Evolutionary conservation across 2,329 filamentous ascomycete species (phyloP), one percentile per base, ranked within the genome.

Genomic region (Colletotrichum abscissum): DNA sequence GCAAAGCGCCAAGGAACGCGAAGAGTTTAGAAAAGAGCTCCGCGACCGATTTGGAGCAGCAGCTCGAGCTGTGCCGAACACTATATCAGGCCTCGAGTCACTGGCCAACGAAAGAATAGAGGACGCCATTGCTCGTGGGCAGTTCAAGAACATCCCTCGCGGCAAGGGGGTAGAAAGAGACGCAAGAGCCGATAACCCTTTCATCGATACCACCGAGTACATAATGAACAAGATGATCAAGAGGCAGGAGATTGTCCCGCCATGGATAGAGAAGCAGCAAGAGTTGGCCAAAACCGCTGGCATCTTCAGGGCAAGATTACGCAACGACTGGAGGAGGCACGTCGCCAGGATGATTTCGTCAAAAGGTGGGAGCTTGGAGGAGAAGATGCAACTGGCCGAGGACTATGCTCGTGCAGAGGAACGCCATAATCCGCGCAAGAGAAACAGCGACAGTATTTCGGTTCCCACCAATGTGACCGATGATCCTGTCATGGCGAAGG

Each of bases 161-260:
- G 96, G 96, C 0, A 93, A 93, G 77, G 92, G 91, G 6, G 87
- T 96, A n/a, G 90, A 95, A 81, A 86, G 93, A n/a, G 95, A 98
- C 77, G 86, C 94, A 63, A 92, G 94, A 76, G 93, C 94, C 1
- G 93, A 92, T 77, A 97, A 93, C 77, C 95, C 97, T 0, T 98
- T 97, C 79, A 91, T 98, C 70, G 95, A 98, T 79, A 98, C 96
- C 0, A 98, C 97, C 0, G 96, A 98, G 82, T 98, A 98, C 81
- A 94, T 98, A 78, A 93, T 98, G 93, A 98, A 99, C 84, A 97
- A 97, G 84, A 98, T 98, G 86, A 98, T 99, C 75, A 94, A 98
- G 84, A 93, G 93, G 72, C 97, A 99, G 82, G 95, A 98, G 24
- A 94, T 98, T 73, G 94, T 97, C 0, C 97, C 97, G 1, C 96